These are phyloP conservation scores for Isochrysis galbana DNA, from an alignment of 78 protist genomes.

Conservation along the genomic window DNA sequence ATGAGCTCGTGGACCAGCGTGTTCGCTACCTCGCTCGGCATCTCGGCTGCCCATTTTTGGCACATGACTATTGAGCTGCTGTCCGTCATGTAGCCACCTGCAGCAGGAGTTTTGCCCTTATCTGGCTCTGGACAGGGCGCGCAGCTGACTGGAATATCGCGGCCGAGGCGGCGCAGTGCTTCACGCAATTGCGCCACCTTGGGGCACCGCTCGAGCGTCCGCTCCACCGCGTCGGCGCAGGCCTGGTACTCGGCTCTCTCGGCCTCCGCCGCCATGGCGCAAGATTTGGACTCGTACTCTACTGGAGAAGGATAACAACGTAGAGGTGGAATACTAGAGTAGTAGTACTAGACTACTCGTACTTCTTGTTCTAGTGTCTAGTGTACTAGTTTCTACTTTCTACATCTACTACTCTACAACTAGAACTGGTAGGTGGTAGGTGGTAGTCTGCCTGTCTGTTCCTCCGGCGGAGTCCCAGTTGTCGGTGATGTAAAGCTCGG, in stretches of 20 bases:
- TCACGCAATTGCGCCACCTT: neutral
- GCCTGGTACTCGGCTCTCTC: neutral
- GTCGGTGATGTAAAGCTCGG: too few relatives aligned
- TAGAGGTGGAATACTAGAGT: too few relatives aligned
- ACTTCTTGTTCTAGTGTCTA: too few relatives aligned
- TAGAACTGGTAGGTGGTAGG: too few relatives aligned
- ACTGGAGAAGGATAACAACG: too few relatives aligned
- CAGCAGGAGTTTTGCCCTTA: neutral
- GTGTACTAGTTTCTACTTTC: too few relatives aligned
- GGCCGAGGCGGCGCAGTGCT: neutral
- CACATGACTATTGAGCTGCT: neutral
- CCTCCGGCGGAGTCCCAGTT: too few relatives aligned
- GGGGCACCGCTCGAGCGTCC: neutral
- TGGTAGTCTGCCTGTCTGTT: too few relatives aligned
- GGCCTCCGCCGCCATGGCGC: too few relatives aligned
- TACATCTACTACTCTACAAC: too few relatives aligned
- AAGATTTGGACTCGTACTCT: too few relatives aligned
- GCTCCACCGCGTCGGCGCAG: neutral
- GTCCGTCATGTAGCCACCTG: neutral
- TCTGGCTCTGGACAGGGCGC: neutral
- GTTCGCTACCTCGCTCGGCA: neutral
- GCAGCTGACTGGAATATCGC: neutral
- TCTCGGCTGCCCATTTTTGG: neutral
- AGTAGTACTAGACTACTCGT: too few relatives aligned
- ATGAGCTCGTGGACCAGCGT: slow-evolving; percentile 74